Percentiles rank a stretch among this genome's conserved stretches.
These are phyloP conservation scores for Ichthyophthirius multifiliis DNA, from an alignment of 169 alveolate species.

Conservation along the genomic window DNA sequence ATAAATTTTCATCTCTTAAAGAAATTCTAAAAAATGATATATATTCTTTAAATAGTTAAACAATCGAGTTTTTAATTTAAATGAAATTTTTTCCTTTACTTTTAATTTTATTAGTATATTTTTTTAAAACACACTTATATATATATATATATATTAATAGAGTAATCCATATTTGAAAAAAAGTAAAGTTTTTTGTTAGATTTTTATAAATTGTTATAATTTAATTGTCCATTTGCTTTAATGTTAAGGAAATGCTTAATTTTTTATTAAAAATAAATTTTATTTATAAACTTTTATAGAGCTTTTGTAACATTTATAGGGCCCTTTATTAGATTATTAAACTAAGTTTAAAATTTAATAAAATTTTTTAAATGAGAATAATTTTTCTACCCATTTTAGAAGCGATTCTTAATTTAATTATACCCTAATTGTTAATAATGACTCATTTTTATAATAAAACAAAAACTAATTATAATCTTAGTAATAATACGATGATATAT, in stretches of 20 bases:
- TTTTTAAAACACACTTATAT: neutral
- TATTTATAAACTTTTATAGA: neutral
- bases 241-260: neutral
- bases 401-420: neutral
- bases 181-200: neutral
- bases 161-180: neutral
- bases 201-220: neutral
- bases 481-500: neutral
- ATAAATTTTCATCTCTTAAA: neutral
- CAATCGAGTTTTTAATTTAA: neutral
- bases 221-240: neutral
- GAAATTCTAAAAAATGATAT: neutral
- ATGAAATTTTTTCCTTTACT: neutral
- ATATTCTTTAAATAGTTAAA: neutral
- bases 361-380: neutral
- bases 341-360: neutral
- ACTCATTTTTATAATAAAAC: neutral
- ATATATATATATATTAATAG: neutral
- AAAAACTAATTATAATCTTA: neutral
- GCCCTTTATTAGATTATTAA: neutral
- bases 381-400: neutral
- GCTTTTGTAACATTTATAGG: neutral
- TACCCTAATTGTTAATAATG: conserved; percentile 2
- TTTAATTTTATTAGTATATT: neutral
- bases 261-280: neutral